Conservation (phyloP, 1,139 yeast species). For the Lodderomyces parapsilosis region DNA sequence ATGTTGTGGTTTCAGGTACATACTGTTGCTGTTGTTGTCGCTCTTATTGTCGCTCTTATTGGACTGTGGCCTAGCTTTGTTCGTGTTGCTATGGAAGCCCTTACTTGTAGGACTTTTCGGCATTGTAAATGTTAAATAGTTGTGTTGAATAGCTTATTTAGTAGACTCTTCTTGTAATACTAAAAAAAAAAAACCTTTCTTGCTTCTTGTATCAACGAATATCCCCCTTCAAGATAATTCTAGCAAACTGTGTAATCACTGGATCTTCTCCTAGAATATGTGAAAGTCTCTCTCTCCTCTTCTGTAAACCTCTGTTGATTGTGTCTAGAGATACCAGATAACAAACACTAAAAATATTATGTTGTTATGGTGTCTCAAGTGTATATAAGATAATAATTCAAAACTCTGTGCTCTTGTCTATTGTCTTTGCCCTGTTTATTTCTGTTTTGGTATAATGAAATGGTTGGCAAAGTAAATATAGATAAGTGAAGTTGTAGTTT, state of each 20-base stretch:
- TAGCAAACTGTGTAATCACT: not conserved
- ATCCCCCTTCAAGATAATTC: not conserved
- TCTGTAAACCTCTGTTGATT: not conserved
- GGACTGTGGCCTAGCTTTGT: not conserved
- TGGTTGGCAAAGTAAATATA: slow-evolving; percentile 11
- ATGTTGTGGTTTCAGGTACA: not conserved
- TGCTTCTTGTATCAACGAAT: not conserved
- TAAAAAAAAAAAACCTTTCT: too few relatives aligned
- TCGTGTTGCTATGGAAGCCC: not conserved
- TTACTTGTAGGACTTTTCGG: slow-evolving; percentile 3
- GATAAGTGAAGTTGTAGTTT: slow-evolving; percentile 9
- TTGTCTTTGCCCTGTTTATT: not conserved
- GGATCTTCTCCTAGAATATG: not conserved
- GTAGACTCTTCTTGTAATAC: too few relatives aligned
- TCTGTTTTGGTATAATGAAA: slow-evolving; percentile 10
- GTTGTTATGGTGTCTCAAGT: not conserved
- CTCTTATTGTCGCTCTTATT: not conserved
- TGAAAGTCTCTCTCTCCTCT: not conserved
- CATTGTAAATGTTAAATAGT: not conserved
- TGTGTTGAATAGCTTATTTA: too few relatives aligned
- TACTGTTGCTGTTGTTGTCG: not conserved
- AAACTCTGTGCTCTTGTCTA: not conserved
- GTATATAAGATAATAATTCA: not conserved
- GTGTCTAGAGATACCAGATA: not conserved
- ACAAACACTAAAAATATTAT: not conserved